Evolutionary conservation across 352 stramenopile species (phyloP), one percentile per base, ranked within the genome.

Genomic region (Globisporangium polare): DNA sequence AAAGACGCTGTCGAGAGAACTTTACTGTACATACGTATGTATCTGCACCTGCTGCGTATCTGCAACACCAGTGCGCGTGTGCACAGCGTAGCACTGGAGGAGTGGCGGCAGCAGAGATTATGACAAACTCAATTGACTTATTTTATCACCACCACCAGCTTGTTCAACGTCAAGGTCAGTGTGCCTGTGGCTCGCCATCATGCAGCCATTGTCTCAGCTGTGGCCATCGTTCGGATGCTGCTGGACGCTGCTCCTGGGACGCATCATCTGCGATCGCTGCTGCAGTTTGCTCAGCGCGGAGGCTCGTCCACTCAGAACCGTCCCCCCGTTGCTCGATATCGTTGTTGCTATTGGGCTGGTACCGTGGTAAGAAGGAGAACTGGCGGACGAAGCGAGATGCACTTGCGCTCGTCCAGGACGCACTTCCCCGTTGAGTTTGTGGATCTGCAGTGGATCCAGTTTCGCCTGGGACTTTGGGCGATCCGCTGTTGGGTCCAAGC

Each of bases 401-500:
- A 42, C 26, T 9, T 63, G 54, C 1, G 22, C 22, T 53, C 43
- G 37, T 24, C 41, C 22, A n/a, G 57, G 60, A 7, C 56, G 63
- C 4, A 54, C 29, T 27, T 73, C 64, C 22, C 74, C 72, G 2
- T 52, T 69, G 5, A 80, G 62, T 53, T 76, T 81, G 26, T 85
- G 69, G 49, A 77, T 63, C 12, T 82, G 68, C 22, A 91, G 66
- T 24, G 78, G 82, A 46, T 89, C 80, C 4, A 92, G 70, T 42
- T 86, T 89, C 3, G 78, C 41, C 31, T 92, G 80, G 7, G 74
- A 85, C 26, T 78, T 82, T 22, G 62, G 71, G 1, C 77, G 72
- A 15, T 86, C 77, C 13, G 29, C 22, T 31, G 50, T 43, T n/a
- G 50, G 29, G 22, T 43, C 29, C 29, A 56, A 80, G 58, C 17